Conservation (phyloP, 306 rosid genomes). For the Dalbergia cultrata region DNA sequence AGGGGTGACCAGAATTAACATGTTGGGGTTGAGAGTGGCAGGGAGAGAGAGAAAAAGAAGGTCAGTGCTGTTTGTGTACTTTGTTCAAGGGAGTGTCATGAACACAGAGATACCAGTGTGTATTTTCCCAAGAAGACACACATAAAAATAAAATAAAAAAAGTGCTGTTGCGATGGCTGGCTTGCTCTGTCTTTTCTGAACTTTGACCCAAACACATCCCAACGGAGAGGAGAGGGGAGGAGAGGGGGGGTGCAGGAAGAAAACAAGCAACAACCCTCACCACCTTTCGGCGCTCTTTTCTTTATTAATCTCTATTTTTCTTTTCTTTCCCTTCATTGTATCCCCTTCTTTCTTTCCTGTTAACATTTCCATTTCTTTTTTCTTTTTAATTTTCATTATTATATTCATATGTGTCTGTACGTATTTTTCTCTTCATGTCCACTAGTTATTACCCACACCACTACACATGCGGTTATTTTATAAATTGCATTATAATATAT, state of each 20-base stretch:
- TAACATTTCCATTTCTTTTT: too few relatives aligned
- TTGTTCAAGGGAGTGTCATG: not conserved
- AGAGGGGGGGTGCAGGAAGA: not conserved
- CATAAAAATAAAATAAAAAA: not conserved
- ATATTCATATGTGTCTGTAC: too few relatives aligned
- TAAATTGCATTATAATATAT: too few relatives aligned
- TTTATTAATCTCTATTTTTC: conserved; percentile 35
- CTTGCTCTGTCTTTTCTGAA: conserved; percentile 48
- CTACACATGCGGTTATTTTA: conserved; percentile 18
- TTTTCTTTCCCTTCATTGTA: conserved; percentile 16
- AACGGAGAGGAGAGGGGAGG: not conserved
- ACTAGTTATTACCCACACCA: not conserved
- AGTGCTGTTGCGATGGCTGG: not conserved
- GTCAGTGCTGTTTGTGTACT: not conserved
- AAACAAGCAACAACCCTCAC: conserved; percentile 19
- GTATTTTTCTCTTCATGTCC: not conserved
- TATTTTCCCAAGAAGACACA: conserved; percentile 36
- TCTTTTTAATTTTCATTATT: too few relatives aligned
- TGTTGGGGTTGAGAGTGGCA: not conserved
- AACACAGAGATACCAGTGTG: not conserved
- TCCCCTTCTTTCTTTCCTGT: not conserved
- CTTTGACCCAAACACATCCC: conserved; percentile 51
- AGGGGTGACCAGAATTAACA: not conserved
- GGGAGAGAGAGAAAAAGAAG: not conserved
- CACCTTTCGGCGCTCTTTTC: conserved; percentile 70